Evolutionary conservation across 2,329 filamentous ascomycete genomes (phyloP), one percentile per base, ranked within the genome.

Genomic region (Clarireedia monteithiana): DNA sequence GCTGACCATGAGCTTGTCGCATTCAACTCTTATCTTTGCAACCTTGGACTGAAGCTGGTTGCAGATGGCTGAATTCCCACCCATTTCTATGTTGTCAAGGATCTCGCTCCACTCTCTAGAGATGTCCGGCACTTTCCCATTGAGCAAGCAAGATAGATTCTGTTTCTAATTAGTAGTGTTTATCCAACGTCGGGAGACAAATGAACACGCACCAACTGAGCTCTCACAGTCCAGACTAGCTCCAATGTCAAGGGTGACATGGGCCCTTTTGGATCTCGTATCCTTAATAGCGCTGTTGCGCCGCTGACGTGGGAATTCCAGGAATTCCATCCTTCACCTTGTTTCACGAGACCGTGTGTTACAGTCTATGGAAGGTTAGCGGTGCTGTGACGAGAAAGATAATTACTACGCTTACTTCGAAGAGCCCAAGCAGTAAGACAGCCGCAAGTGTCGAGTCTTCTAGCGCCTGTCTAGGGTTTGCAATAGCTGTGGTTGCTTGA

Each of bases 271-370:
- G 39, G 46, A n/a, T 55, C 39, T 6, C 53, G 53, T 34, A 55
- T 50, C 12, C 50, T 55, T 20, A 55, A 23, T 5, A 55, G 47
- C 10, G 47, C 39, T 10, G 20, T 45, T 14, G 53, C 53, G 6
- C 53, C 53, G 9, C 17, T 50, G 14, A 45, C 17, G 27, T 55
- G 53, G 36, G 53, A 55, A 9, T 55, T 55, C 53, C 53, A 50
- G 12, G 53, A 50, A 48, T 50, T 50, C 47, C 53, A 55, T 5
- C 53, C 53, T 15, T 45, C 15, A 24, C 40, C 49, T 15, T 55
- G 24, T 45, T 55, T 50, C 1, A 55, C 47, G 4, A 55, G 47
- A 15, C 46, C 50, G 26, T 45, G 24, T 50, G 53, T 44, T 20
- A 55, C 40, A 26, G 26, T 55, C 53, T 55, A 26, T 15, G 12